Evolutionary conservation across 192 early-diverging fungal species (phyloP), one percentile per base, ranked within the genome.

Genomic region (Haplosporangium gracile): DNA sequence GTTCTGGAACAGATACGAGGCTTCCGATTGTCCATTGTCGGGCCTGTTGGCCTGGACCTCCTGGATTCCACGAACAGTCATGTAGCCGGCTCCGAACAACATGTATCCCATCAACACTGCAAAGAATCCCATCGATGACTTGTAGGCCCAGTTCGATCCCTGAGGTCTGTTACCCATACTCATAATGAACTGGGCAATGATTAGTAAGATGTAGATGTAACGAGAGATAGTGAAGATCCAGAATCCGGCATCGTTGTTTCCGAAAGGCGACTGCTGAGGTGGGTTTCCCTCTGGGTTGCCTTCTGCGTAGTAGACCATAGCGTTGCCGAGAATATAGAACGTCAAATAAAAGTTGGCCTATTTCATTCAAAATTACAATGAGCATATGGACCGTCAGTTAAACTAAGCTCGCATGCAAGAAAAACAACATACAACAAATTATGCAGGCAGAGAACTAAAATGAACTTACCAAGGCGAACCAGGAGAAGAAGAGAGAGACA

Each of bases 161-260:
- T 99, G 97, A 69, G 98, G 98, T 53, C 97, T 93, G 88, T 99
- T 99, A 78, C 98, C 98, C 82, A 99, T 89, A 79, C 97, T 95
- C 29, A 95, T 91, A 63, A 99, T 95, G 88, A 99, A 96, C 77
- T 94, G 93, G 32, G 94, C 92, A 53, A 97, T 91, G 68, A 99
- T 89, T 43, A 97, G 90, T 65, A 96, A 76, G n/a, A 97, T 89
- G 88, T 97, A 98, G 34, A 92, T 75, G 70, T 90, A 91, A 49
- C 88, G 77, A 24, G 90, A 69, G 16, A 90, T 71, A 60, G 89
- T 79, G 81, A 92, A 90, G 29, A 93, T 81, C 94, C 94, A 86
- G 79, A 91, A 82, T 42, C 87, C 89, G 43, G 73, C 76, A 49
- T 74, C 49, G 73, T 74, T 82, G 32, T 87, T 68, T n/a, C 88